These are phyloP conservation scores for Pleurotus pulmonarius DNA, from an alignment of 768 basidiomycete species.

Conservation along the genomic window DNA sequence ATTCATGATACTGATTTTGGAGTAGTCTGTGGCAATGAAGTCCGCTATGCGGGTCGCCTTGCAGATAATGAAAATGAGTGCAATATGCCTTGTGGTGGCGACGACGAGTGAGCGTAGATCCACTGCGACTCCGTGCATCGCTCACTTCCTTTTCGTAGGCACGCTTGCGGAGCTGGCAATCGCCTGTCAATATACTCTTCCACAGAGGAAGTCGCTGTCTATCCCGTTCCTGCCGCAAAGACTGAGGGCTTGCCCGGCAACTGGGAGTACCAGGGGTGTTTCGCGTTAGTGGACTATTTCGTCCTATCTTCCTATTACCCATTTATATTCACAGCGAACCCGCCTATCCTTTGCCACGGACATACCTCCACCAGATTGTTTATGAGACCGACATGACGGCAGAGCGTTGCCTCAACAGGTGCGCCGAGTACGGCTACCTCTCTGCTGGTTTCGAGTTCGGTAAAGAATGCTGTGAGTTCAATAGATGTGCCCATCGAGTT, in stretches of 20 bases:
- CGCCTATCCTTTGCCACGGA: constrained; percentile 8
- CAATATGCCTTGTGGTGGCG: constrained; percentile 71
- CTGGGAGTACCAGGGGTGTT: constrained; percentile 65
- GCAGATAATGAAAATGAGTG: constrained; percentile 42
- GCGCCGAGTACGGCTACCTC: constrained; percentile 34
- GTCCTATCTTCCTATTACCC: neutral
- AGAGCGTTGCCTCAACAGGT: constrained; percentile 35
- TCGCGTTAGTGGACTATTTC: constrained; percentile 39
- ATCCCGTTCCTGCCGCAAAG: constrained; percentile 56
- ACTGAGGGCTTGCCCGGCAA: constrained; percentile 55
- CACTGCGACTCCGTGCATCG: neutral
- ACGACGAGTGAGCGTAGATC: constrained; percentile 44
- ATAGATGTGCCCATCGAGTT: too few relatives aligned
- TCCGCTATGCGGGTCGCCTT: neutral
- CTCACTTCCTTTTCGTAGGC: too few relatives aligned
- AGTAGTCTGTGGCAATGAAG: constrained; percentile 3
- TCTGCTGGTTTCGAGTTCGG: constrained; percentile 39
- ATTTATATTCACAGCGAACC: constrained; percentile 38
- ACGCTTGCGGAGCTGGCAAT: constrained; percentile 38
- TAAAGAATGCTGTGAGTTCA: constrained; percentile 7
- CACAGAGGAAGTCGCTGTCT: constrained; percentile 41
- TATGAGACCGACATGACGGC: constrained; percentile 22
- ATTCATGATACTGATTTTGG: neutral
- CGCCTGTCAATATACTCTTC: constrained; percentile 48
- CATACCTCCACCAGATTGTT: constrained; percentile 1